A percentile compares a stretch with the other conserved stretches of the same genome.
Evolutionary conservation across 2,329 filamentous ascomycete species (phyloP).

Genomic region (Colletotrichum lupini): DNA sequence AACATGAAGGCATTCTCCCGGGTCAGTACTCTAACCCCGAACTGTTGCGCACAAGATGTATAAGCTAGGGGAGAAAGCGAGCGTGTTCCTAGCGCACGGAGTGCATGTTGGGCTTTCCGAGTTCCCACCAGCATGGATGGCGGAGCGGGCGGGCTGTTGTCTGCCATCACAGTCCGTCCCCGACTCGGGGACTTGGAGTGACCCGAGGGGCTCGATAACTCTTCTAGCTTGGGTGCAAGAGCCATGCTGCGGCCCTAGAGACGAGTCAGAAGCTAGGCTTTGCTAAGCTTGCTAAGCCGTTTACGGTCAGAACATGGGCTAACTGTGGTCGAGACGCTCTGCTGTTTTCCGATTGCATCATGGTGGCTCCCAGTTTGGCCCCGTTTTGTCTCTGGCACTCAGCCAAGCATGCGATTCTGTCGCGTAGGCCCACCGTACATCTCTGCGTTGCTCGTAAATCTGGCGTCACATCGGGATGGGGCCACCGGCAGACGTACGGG

Average conservation of each 20-base stretch:
- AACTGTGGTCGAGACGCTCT: slow-evolving; percentile 1
- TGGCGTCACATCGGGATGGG: slow-evolving; percentile 8
- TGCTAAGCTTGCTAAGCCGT: slow-evolving; percentile 1
- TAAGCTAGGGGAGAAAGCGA: not conserved
- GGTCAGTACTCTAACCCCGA: not conserved
- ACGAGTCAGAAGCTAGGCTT: not conserved
- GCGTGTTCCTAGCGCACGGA: not conserved
- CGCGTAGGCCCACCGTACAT: not conserved
- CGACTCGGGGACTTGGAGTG: slow-evolving; percentile 9
- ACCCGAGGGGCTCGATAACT: slow-evolving; percentile 15
- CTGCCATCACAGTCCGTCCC: slow-evolving; percentile 1
- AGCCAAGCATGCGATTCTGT: too few relatives aligned
- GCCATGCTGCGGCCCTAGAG: not conserved
- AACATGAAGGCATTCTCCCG: not conserved
- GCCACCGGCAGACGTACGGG: not conserved
- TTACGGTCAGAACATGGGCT: not conserved
- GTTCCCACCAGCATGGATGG: slow-evolving; percentile 15
- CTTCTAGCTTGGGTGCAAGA: not conserved
- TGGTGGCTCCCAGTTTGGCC: not conserved
- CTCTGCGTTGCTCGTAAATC: slow-evolving; percentile 25
- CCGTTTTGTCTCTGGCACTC: not conserved
- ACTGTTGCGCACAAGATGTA: not conserved
- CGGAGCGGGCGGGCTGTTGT: slow-evolving; percentile 15
- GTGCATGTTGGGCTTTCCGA: slow-evolving; percentile 1
- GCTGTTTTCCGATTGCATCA: slow-evolving; percentile 21